Evolutionary conservation across 23 red algal genomes (phyloP).

Genomic region (Gracilaria caudata): DNA sequence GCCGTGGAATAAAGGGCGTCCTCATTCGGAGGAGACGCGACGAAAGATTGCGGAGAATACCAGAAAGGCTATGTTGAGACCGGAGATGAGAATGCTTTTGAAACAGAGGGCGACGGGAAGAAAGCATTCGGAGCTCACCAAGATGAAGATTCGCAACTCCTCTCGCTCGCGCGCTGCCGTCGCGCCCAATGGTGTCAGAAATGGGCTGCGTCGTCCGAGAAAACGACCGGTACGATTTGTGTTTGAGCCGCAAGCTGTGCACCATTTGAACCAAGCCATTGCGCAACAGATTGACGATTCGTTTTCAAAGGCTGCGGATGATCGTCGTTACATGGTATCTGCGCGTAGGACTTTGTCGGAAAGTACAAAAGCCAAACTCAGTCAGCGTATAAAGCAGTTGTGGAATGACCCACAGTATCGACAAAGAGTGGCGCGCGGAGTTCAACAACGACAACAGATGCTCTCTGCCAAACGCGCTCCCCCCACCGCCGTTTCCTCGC

Average conservation of each 20-base stretch:
- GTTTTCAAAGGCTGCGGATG: background rate
- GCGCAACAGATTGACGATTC: constrained; percentile 1
- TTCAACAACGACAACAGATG: constrained; percentile 21
- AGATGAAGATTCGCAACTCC: constrained; percentile 61
- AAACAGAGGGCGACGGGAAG: constrained; percentile 26
- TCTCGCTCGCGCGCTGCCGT: background rate
- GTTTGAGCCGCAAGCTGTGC: constrained; percentile 13
- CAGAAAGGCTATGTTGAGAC: constrained; percentile 64
- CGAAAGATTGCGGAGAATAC: constrained; percentile 80
- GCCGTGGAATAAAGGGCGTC: constrained; percentile 92
- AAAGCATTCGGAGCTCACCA: constrained; percentile 58
- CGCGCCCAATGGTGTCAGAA: background rate
- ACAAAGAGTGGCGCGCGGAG: constrained; percentile 36
- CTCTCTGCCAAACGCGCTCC: background rate
- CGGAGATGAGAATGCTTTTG: constrained; percentile 59
- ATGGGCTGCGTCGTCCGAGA: background rate
- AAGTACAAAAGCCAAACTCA: constrained; percentile 64
- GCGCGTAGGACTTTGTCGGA: constrained; percentile 34
- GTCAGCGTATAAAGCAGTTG: constrained; percentile 61
- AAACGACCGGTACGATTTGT: background rate
- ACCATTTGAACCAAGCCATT: background rate
- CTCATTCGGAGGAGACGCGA: constrained; percentile 83
- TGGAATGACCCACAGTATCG: constrained; percentile 81
- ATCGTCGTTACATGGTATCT: background rate
- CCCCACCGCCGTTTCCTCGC: background rate